These are phyloP conservation scores for Scytalidium lignicola DNA, from an alignment of 2,329 filamentous ascomycete species.

Conservation along the genomic window DNA sequence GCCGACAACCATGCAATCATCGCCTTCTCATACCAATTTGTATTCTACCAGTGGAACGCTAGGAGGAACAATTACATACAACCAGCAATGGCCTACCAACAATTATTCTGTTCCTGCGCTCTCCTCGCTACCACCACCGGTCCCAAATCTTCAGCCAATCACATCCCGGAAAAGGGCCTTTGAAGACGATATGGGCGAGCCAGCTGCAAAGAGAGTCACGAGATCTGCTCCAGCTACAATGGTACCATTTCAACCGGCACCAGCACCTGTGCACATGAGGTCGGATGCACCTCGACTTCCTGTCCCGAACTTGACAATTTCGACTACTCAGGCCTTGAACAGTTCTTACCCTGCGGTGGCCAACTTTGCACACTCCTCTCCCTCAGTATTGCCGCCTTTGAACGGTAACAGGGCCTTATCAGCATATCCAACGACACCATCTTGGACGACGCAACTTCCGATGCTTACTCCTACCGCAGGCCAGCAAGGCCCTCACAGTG, in stretches of 20 bases:
- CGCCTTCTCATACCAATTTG: slow-evolving; percentile 29
- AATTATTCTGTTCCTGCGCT: slow-evolving; percentile 30
- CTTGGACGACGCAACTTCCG: slow-evolving; percentile 39
- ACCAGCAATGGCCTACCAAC: slow-evolving; percentile 27
- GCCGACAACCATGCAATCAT: slow-evolving; percentile 43
- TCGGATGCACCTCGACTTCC: slow-evolving; percentile 52
- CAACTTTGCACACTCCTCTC: slow-evolving; percentile 18
- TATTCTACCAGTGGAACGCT: not conserved
- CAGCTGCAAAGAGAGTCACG: slow-evolving; percentile 44
- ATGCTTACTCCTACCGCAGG: slow-evolving; percentile 26
- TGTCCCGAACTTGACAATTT: slow-evolving; percentile 61
- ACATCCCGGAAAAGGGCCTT: slow-evolving; percentile 51
- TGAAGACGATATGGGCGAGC: slow-evolving; percentile 49
- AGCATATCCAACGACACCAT: slow-evolving; percentile 56
- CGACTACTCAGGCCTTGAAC: slow-evolving; percentile 24
- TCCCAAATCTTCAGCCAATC: slow-evolving; percentile 34
- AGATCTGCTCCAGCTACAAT: slow-evolving; percentile 9
- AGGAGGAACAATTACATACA: slow-evolving; percentile 12
- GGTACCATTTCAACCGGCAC: slow-evolving; percentile 7
- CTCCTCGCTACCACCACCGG: slow-evolving; percentile 20
- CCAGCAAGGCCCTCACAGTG: slow-evolving; percentile 13
- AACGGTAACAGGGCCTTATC: slow-evolving; percentile 64
- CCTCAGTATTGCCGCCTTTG: slow-evolving; percentile 22
- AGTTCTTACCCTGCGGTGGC: slow-evolving; percentile 14
- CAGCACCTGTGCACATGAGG: slow-evolving; percentile 12